Base-by-base conservation (phyloP, 768 basidiomycete genomes). In the Psilocybe cubensis region DNA sequence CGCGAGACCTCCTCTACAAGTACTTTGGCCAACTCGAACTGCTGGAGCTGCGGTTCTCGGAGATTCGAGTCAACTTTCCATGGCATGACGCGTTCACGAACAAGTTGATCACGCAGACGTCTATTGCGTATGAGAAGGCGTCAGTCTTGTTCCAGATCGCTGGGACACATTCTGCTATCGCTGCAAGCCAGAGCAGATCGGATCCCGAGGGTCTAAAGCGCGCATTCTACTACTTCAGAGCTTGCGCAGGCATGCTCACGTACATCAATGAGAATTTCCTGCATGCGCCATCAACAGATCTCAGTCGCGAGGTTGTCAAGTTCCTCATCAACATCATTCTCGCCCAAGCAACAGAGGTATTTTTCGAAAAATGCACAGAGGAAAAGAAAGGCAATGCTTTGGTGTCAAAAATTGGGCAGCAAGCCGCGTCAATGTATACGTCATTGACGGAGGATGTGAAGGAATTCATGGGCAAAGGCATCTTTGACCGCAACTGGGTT, bases 211-310 rank as follows among this genome's bases (percentile, higher is more conserved):
- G 96, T 18, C 73, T 94, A 66, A 98, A 97, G 74, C 86, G 94
- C 29, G 86, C 96, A 0, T 99, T 97, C 76, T 85, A 93, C 74
- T 96, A 94, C 74, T 92, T 94, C 66, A 80, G 90, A 17, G 86
- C 91, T 10, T 88, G 91, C 40, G 93, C 96, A 2, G 97, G 97
- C 18, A 97, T 99, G 94, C 85, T 98, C 68, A 94, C 88, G 5
- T 99, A 98, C 71, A 95, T 99, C 79, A 98, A 98, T 76, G 97
- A 99, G 73, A 98, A 99, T 82, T 99, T 99, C 72, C 78, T 99
- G 0, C 97, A 99, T 66, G 97, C 96, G 0, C 97, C 97, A 0
- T 94, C 92, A 20, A 97, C 93, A 1, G 97, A 98, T 74, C 84
- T 98, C 43, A 90, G 89, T 66, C 83, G 94, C 18, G 96, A 98